Conservation (phyloP, 129 eudicot species). For the Ambrosia artemisiifolia region DNA sequence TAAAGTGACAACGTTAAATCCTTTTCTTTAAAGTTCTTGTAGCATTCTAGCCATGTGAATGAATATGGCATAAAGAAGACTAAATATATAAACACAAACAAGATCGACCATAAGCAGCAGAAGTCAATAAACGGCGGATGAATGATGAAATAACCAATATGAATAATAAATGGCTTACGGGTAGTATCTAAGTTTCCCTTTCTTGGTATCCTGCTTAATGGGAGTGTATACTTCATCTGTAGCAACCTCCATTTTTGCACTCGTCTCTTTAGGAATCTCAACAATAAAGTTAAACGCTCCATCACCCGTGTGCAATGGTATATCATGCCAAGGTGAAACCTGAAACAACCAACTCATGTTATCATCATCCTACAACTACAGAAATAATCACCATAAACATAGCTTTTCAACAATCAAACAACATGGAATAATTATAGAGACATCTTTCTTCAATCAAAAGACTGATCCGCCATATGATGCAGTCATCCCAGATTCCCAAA, state of each 20-base stretch:
- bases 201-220: conserved; percentile 94
- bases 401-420: conserved; percentile 4
- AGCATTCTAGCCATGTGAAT: neutral
- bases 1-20: neutral
- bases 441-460: neutral
- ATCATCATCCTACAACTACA: neutral
- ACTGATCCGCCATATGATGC: neutral
- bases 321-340: conserved; percentile 99
- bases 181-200: conserved; percentile 95
- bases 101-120: neutral
- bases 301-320: conserved; percentile 84
- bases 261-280: conserved; percentile 97
- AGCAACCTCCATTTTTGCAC: conserved; percentile 99
- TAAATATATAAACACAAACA: neutral
- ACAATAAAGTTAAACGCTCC: conserved; percentile 83
- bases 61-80: neutral
- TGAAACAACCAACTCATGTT: conserved; percentile 24
- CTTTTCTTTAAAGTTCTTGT: neutral
- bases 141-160: neutral
- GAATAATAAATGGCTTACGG: conserved; percentile 52
- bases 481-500: neutral
- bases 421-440: neutral
- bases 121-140: neutral
- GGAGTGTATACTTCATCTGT: conserved; percentile 89
- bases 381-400: conserved; percentile 12